Conservation (phyloP, 768 basidiomycete species). For the Podaxis sp. region DNA sequence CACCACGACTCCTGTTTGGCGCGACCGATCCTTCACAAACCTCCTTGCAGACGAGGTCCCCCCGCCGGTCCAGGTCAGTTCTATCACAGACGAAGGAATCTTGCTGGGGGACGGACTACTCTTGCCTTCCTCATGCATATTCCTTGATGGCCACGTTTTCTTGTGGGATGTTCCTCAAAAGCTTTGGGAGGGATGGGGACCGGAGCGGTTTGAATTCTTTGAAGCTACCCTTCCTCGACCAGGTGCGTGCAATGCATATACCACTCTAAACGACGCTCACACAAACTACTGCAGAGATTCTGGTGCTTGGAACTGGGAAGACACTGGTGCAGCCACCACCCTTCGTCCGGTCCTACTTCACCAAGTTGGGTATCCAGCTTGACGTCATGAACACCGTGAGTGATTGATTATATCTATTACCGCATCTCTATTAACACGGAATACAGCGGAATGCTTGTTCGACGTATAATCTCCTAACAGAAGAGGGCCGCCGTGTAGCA, state of each 20-base stretch:
- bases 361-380: conserved; percentile 76
- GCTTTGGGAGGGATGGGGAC: conserved; percentile 67
- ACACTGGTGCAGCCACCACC: conserved; percentile 69
- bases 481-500: conserved; percentile 92
- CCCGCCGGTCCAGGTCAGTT: conserved; percentile 70
- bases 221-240: conserved; percentile 83
- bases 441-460: conserved; percentile 86
- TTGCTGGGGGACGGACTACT: conserved; percentile 76
- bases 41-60: conserved; percentile 69
- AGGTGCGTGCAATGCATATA: conserved; percentile 42
- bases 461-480: conserved; percentile 90
- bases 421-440: not conserved
- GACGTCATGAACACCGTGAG: conserved; percentile 88
- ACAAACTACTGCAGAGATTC: conserved; percentile 59
- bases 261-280: not conserved
- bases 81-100: conserved; percentile 62
- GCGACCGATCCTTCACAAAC: conserved; percentile 55
- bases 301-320: conserved; percentile 86
- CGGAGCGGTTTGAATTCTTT: conserved; percentile 76
- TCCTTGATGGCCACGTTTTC: conserved; percentile 83
- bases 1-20: not conserved
- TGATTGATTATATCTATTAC: conserved; percentile 14
- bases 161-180: conserved; percentile 82
- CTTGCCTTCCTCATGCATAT: conserved; percentile 74
- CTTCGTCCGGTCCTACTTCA: conserved; percentile 63